Conservation (phyloP, 257 asterid genomes). For the Euphrasia confusa region DNA sequence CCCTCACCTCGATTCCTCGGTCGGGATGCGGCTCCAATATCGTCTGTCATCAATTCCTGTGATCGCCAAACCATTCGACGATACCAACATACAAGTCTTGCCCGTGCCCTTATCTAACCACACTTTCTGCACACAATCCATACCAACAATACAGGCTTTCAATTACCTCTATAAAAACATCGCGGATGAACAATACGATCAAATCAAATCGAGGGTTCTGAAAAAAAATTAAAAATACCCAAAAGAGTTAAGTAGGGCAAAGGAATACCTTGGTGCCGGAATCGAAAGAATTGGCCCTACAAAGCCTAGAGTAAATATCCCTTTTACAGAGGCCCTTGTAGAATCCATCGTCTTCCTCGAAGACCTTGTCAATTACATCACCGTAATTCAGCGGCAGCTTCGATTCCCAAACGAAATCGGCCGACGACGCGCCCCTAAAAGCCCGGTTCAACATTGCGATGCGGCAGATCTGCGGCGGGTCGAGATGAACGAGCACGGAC, state of each 20-base stretch:
- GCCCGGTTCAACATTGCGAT: conserved; percentile 63
- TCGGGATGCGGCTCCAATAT: conserved; percentile 79
- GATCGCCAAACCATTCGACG: conserved; percentile 65
- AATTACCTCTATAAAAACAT: too few relatives aligned
- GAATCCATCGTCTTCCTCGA: conserved; percentile 27
- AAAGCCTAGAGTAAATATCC: conserved; percentile 54
- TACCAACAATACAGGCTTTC: background rate
- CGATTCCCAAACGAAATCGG: conserved; percentile 85
- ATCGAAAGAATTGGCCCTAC: conserved; percentile 57
- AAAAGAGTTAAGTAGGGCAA: background rate
- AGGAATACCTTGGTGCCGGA: conserved; percentile 62
- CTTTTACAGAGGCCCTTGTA: conserved; percentile 39
- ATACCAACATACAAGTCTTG: conserved; percentile 58
- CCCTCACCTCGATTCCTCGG: conserved; percentile 61
- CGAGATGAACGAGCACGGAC: conserved; percentile 56
- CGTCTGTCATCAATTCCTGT: conserved; percentile 92
- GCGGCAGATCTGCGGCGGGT: conserved; percentile 79
- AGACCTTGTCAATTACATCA: conserved; percentile 53
- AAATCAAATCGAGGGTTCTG: background rate
- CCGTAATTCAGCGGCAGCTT: conserved; percentile 66
- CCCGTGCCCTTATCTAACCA: conserved; percentile 81
- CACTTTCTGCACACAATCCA: conserved; percentile 56
- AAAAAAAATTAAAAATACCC: background rate
- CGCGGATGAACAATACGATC: background rate
- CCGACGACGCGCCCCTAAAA: conserved; percentile 69